These are phyloP conservation scores for Boletus insuetus DNA, from an alignment of 768 basidiomycete genomes.

Conservation along the genomic window DNA sequence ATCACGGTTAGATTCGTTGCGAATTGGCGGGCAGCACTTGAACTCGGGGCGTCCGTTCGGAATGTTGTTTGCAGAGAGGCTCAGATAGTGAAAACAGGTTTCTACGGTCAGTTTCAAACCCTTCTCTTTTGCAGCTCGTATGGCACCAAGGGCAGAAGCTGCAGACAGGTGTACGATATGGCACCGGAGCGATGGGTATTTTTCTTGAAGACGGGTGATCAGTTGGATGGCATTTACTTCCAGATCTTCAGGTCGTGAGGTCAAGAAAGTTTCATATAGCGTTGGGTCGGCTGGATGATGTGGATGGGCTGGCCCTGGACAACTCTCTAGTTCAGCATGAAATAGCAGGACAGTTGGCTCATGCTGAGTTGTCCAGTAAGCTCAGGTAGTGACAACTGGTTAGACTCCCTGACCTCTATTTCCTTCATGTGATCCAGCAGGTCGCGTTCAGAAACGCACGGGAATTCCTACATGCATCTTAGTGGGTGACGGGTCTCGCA, in stretches of 20 bases:
- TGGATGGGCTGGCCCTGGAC: slow-evolving; percentile 10
- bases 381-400: not conserved
- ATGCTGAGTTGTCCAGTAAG: slow-evolving; percentile 41
- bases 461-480: slow-evolving; percentile 74
- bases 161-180: slow-evolving; percentile 98
- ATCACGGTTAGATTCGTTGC: slow-evolving; percentile 68
- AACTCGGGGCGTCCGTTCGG: slow-evolving; percentile 79
- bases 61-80: slow-evolving; percentile 68
- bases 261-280: slow-evolving; percentile 77
- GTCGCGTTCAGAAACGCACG: slow-evolving; percentile 73
- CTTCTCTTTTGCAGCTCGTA: slow-evolving; percentile 63
- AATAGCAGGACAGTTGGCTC: slow-evolving; percentile 76
- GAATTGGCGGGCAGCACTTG: slow-evolving; percentile 96
- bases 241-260: slow-evolving; percentile 76
- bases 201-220: slow-evolving; percentile 61
- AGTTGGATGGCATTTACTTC: slow-evolving; percentile 82
- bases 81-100: slow-evolving; percentile 97
- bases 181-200: slow-evolving; percentile 67
- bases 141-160: slow-evolving; percentile 70
- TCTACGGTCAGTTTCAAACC: slow-evolving; percentile 83
- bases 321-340: slow-evolving; percentile 81
- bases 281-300: slow-evolving; percentile 40
- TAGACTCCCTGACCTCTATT: slow-evolving; percentile 52
- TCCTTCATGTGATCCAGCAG: slow-evolving; percentile 67
- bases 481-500: slow-evolving; percentile 2